Percentiles rank a stretch among this genome's conserved stretches.
phyloP scores from a whole-genome alignment of 352 stramenopile species.

The Phytophthora melonis region DNA sequence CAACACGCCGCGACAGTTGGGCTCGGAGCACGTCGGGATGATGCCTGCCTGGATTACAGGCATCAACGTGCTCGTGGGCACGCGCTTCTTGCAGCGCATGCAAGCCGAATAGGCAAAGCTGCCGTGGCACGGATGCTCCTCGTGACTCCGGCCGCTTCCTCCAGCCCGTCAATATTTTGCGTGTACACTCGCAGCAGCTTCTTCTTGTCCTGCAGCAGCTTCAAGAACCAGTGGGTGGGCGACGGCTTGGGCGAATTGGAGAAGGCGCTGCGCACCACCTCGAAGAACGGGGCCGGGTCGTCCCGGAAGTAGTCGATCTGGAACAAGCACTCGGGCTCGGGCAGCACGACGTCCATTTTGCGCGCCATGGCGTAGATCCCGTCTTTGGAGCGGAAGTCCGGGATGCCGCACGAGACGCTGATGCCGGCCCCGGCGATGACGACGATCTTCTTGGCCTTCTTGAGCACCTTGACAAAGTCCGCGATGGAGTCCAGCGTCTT shows the following conservation, averaged over 20 bases:
- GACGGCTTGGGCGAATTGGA: slow-evolving; percentile 85
- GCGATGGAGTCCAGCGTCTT: slow-evolving; percentile 57
- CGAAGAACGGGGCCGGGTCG: slow-evolving; percentile 97
- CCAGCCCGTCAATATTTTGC: slow-evolving; percentile 99
- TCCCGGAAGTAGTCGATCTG: slow-evolving; percentile 97
- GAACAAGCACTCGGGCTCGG: slow-evolving; percentile 98
- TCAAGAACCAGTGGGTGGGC: slow-evolving; percentile 96
- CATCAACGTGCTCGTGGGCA: slow-evolving; percentile 62
- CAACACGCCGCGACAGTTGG: slow-evolving; percentile 92
- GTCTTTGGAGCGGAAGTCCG: slow-evolving; percentile 96
- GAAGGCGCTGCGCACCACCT: slow-evolving; percentile 91
- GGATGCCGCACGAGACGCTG: slow-evolving; percentile 97
- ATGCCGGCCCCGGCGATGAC: slow-evolving; percentile 95
- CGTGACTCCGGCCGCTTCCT: slow-evolving; percentile 92
- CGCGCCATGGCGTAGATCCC: slow-evolving; percentile 88
- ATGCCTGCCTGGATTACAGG: slow-evolving; percentile 78
- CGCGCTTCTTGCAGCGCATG: slow-evolving; percentile 85
- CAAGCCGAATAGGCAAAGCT: slow-evolving; percentile 92
- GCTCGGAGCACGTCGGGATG: slow-evolving; percentile 71
- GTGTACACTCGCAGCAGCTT: slow-evolving; percentile 96
- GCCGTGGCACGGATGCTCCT: slow-evolving; percentile 95
- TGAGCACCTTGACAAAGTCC: slow-evolving; percentile 78
- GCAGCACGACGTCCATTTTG: slow-evolving; percentile 89
- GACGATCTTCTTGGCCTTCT: slow-evolving; percentile 88
- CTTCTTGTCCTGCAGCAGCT: slow-evolving; percentile 90